A percentile compares a stretch with the other conserved stretches of the same genome.
phyloP scores from a whole-genome alignment of 768 basidiomycete genomes.

The Tylopilus sp. region DNA sequence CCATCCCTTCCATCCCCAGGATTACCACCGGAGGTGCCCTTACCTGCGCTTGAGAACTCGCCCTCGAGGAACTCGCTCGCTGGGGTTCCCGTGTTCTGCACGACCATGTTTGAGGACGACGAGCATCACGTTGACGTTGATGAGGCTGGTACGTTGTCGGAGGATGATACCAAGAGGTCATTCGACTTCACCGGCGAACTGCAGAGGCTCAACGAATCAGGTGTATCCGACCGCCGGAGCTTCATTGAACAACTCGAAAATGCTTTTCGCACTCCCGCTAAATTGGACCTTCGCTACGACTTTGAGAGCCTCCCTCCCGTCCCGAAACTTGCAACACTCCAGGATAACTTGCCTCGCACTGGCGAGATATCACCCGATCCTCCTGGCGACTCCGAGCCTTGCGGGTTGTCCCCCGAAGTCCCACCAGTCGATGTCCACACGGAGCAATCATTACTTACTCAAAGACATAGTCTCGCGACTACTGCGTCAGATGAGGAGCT shows the following conservation, averaged over 20 bases:
- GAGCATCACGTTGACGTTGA: constrained; percentile 39
- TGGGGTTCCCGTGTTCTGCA: constrained; percentile 39
- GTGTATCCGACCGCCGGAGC: constrained; percentile 63
- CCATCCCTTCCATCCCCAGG: constrained; percentile 35
- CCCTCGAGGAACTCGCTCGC: constrained; percentile 15
- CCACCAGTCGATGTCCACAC: too few relatives aligned
- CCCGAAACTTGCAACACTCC: too few relatives aligned
- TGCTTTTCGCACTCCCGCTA: constrained; percentile 75
- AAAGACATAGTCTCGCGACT: too few relatives aligned
- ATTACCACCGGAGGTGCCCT: constrained; percentile 39
- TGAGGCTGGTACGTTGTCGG: constrained; percentile 42
- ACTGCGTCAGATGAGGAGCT: too few relatives aligned
- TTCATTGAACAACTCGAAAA: constrained; percentile 82
- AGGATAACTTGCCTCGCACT: too few relatives aligned
- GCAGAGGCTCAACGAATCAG: constrained; percentile 63
- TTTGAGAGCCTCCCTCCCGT: too few relatives aligned
- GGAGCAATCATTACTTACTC: too few relatives aligned
- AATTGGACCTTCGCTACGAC: constrained; percentile 64
- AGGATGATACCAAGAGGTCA: constrained; percentile 70
- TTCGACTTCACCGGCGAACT: constrained; percentile 86
- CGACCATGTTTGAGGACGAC: constrained; percentile 44
- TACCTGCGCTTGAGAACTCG: constrained; percentile 28
- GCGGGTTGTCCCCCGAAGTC: constrained; percentile 50
- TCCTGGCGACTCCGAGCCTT: constrained; percentile 41
- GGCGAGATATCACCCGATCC: too few relatives aligned